Base-by-base conservation (phyloP, 768 basidiomycete genomes). In the Suillus tomentosus region DNA sequence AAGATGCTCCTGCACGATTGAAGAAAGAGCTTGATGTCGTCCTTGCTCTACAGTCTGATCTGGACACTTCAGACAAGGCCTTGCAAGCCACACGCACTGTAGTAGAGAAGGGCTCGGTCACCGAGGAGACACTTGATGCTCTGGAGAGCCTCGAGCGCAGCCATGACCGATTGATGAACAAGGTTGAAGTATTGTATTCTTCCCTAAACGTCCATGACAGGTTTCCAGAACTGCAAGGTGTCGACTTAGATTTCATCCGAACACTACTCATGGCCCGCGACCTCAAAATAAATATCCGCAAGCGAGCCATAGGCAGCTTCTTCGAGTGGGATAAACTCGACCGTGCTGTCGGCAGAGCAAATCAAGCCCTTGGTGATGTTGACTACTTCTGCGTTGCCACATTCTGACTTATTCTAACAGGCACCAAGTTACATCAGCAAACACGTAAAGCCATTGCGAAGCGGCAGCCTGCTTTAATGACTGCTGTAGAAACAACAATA, bases 11-110 rank as follows among this genome's bases (percentile, higher is more conserved):
- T 3, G 64, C 57, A 0, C 60, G 68, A 1, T 62, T 80, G 3
- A 77, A 76, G 36, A 74, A 75, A 42, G 76, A 79, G 36, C 67
- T 80, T 0, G 71, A 79, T 58, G 58, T 65, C 0, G 66, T 79
- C 2, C 62, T 80, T 1, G 62, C 56, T 6, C 70, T 80, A 2
- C 77, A 78, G 62, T 71, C 72, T 1, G 64, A 73, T 14, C 47
- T 77, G 3, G 71, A 76, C 10, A 59, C 54, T 0, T 60, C 77
- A 1, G 73, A 76, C 19, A 65, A 62, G 8, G 62, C 71, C 0
- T 68, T 78, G 27, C 27, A 66, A 34, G 51, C 53, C 3, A 66
- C 69, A 2, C 58, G 50, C 39, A 13, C n/a, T 3, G 54, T 60
- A 1, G 59, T 77, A 3, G n/a, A 62, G 1, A 62, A 55, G 15